Base-by-base conservation (phyloP, 176 grass and related monocot species). In the Ananas comosus region DNA sequence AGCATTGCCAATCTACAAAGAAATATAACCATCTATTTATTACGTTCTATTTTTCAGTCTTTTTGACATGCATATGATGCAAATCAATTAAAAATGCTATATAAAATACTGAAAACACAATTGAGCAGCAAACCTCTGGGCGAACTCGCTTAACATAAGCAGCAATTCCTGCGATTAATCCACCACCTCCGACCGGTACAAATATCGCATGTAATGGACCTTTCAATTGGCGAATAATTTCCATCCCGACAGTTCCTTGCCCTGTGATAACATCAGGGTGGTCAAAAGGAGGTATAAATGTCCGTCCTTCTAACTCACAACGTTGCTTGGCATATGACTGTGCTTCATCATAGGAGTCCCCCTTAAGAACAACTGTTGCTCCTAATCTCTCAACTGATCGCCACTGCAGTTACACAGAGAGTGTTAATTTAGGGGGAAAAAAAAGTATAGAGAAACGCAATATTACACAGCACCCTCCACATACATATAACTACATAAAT, bases 231-330 rank as follows among this genome's bases (percentile, higher is more conserved):
- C 87, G 76, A 85, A 91, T 86, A 72, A 99, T 91, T 87, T 99
- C 95, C 95, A 99, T 99, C 50, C 95, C 95, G 9, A 99, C 67
- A 47, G 95, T 99, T 81, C 95, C 95, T 67, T 99, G 95, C 52
- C 95, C 95, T 17, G 72, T 22, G 29, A 99, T 99, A 51, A 99
- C 78, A 80, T 99, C 95, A 1, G 87, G 87, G 72, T 99, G 95
- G 59, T 99, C 95, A 76, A 99, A 99, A n/a, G 95, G 95, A 67
- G 95, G 95, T 80, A 99, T 82, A 51, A 99, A 99, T 70, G 95
- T 91, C 23, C 85, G 86, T 12, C 70, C 87, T 77, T 99, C 95
- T 64, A 91, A 80, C 58, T 93, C 85, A 74, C 90, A 83, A 64
- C 84, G 51, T 78, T 77, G 78, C 83, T 91, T 99, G 42, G 95